Evolutionary conservation across 2,329 filamentous ascomycete genomes (phyloP), one percentile per base, ranked within the genome.

Genomic region (Pseudocercospora ulei): DNA sequence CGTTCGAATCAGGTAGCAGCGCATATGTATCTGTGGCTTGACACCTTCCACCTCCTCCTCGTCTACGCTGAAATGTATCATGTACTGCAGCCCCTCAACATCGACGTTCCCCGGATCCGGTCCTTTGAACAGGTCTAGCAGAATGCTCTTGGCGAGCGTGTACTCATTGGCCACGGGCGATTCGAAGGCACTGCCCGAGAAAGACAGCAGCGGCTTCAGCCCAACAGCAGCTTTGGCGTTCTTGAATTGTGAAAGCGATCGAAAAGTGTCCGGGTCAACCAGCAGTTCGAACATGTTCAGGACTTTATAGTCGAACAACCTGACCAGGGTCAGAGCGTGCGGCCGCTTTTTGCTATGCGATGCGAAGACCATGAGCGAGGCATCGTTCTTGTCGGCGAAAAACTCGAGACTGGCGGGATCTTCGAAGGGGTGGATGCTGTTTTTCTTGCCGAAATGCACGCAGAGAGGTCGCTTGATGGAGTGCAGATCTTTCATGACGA

Each of bases 401-500:
- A 98, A 98, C 65, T 95, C 85, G 51, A 96, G 74, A 37, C 82
- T 88, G 17, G 80, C 71, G 48, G 82, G 68, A 61, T 92, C 86
- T 63, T 95, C 88, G 63, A 98, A 98, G 2, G 90, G 90, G 63
- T 90, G 86, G 55, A 94, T 81, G 52, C 78, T 72, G 65, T 98
- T 98, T 70, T 96, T 96, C 74, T 96, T 98, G 65, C 78, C 83
- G 68, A 98, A 94, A 52, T 87, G 86, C 63, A 92, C 80, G 49
- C 80, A 79, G 46, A 88, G 72, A 2, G 87, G 86, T 56, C 82
- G 78, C 55, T 88, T 87, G 57, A 98, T 71, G 33, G 83, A 75
- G 64, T 85, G 76, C 40, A 98, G 74, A 56, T 95, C 90, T 51
- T 77, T 80, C 46, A 95, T 70, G 41, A 85, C 83, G 53, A 88